These are phyloP conservation scores for Claviceps monticola DNA, from an alignment of 2,329 filamentous ascomycete species.

Conservation along the genomic window DNA sequence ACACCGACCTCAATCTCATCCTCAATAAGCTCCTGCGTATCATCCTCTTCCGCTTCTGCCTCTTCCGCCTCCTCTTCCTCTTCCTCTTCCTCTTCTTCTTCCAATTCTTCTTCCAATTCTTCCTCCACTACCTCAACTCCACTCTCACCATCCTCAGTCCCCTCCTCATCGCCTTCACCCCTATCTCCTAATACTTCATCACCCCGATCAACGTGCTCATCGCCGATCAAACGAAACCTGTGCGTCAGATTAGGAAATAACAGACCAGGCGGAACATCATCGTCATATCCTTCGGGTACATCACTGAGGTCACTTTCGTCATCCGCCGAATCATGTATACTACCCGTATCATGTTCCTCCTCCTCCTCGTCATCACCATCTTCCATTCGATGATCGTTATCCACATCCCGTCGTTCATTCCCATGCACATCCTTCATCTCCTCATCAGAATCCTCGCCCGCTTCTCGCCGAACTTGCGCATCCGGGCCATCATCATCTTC, in stretches of 20 bases:
- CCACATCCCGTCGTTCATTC: slow-evolving; percentile 15
- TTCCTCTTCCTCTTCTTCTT: slow-evolving; percentile 5
- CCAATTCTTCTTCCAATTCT: slow-evolving; percentile 4
- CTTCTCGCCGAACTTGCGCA: slow-evolving; percentile 22
- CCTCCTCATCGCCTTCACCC: slow-evolving; percentile 13
- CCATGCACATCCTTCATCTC: slow-evolving; percentile 30
- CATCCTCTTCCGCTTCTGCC: slow-evolving; percentile 7
- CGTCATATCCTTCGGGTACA: slow-evolving; percentile 43
- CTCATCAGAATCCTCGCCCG: slow-evolving; percentile 19
- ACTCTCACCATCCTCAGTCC: slow-evolving; percentile 11
- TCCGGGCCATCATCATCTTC: slow-evolving; percentile 28
- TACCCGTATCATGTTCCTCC: slow-evolving; percentile 26
- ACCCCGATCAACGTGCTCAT: slow-evolving; percentile 22
- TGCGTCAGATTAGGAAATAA: slow-evolving; percentile 36
- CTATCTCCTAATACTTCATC: slow-evolving; percentile 12
- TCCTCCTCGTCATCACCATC: slow-evolving; percentile 7
- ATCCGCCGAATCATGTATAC: slow-evolving; percentile 50
- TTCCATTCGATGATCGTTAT: slow-evolving; percentile 16
- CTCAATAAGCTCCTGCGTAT: background rate
- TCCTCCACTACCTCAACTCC: slow-evolving; percentile 6
- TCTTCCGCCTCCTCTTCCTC: slow-evolving; percentile 6
- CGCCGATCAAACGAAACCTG: slow-evolving; percentile 19
- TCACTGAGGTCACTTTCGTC: slow-evolving; percentile 59
- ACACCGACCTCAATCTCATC: background rate
- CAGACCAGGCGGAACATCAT: slow-evolving; percentile 38